Conservation (phyloP, 495 filamentous ascomycete genomes). For the Penicillium coprophilum region DNA sequence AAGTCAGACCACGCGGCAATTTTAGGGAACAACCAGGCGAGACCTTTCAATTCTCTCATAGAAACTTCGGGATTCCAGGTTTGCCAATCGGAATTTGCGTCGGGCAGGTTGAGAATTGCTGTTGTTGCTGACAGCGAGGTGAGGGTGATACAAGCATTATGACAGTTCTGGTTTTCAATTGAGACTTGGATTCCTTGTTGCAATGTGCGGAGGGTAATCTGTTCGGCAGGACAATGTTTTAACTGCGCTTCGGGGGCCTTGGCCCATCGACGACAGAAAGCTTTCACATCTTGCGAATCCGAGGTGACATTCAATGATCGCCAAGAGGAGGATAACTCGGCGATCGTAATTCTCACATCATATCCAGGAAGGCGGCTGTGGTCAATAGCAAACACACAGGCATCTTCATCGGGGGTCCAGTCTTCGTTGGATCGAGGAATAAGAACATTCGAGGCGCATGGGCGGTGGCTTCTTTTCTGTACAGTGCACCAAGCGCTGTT, state of each 20-base stretch:
- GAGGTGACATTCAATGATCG: constrained; percentile 20
- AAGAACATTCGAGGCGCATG: constrained; percentile 50
- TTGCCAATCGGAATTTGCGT: constrained; percentile 20
- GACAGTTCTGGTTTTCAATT: constrained; percentile 23
- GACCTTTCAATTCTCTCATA: constrained; percentile 21
- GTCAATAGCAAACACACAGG: constrained; percentile 63
- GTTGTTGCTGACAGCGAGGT: constrained; percentile 23
- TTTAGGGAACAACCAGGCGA: constrained; percentile 36
- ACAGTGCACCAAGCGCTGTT: constrained; percentile 59
- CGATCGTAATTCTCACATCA: constrained; percentile 50
- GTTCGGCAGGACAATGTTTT: constrained; percentile 4
- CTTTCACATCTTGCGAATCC: constrained; percentile 12
- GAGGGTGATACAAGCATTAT: constrained; percentile 30
- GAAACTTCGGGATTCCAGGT: constrained; percentile 23
- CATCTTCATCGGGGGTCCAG: constrained; percentile 50
- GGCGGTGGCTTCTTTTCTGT: constrained; percentile 36
- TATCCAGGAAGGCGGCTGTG: constrained; percentile 53
- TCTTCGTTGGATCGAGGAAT: constrained; percentile 61
- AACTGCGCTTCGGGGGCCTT: constrained; percentile 14
- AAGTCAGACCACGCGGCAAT: constrained; percentile 21
- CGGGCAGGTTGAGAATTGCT: constrained; percentile 12
- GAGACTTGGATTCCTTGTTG: constrained; percentile 11
- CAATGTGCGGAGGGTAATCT: constrained; percentile 18
- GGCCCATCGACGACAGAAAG: constrained; percentile 31
- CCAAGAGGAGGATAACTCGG: constrained; percentile 41